phyloP scores from a whole-genome alignment of 345 rosid genomes.

The Arabidopsis arenosa region DNA sequence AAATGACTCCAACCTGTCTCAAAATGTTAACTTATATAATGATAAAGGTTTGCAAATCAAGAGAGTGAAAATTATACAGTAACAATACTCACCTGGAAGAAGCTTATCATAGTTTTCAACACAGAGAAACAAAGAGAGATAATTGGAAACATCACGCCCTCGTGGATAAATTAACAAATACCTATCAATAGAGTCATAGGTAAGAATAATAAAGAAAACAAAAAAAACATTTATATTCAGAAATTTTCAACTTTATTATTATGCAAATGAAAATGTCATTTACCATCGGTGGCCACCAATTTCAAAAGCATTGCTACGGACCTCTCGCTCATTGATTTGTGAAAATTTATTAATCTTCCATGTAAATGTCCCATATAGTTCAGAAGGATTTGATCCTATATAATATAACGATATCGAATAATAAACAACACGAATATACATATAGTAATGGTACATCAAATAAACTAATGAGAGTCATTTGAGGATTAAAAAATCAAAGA shows the following conservation, averaged over 20 bases:
- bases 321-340: constrained; percentile 5
- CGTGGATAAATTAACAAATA: background rate
- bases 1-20: constrained; percentile 5
- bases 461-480: constrained; percentile 24
- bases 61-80: background rate
- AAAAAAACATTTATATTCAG: background rate
- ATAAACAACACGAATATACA: background rate
- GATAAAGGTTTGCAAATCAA: background rate
- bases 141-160: background rate
- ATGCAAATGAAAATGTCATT: background rate
- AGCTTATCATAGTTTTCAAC: background rate
- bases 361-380: constrained; percentile 7
- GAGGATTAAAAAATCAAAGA: background rate
- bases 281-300: constrained; percentile 4
- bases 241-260: background rate
- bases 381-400: background rate
- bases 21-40: background rate
- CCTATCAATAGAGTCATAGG: background rate
- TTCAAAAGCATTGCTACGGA: background rate
- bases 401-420: background rate
- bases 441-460: background rate
- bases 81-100: background rate
- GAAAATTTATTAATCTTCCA: background rate
- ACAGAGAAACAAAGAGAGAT: constrained; percentile 2
- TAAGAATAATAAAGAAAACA: background rate